Evolutionary conservation across 2,329 filamentous ascomycete species (phyloP).

Genomic region (Periconia digitata): DNA sequence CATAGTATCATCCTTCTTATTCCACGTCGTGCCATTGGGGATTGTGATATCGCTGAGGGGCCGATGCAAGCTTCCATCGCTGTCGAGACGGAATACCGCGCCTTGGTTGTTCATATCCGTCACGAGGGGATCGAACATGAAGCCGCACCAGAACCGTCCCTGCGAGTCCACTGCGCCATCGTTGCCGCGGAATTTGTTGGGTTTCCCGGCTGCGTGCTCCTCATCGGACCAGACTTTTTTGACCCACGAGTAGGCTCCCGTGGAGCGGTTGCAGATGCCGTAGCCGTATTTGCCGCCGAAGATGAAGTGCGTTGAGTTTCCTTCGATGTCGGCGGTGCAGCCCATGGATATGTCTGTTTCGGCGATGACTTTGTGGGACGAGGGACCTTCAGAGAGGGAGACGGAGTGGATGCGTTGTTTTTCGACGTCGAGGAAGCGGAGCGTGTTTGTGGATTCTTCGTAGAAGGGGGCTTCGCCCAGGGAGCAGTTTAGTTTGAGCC

Average conservation of each 20-base stretch:
- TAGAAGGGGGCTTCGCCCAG: slow-evolving; percentile 77
- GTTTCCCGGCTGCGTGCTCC: slow-evolving; percentile 49
- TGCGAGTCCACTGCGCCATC: slow-evolving; percentile 80
- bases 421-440: slow-evolving; percentile 84
- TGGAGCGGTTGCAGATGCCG: slow-evolving; percentile 71
- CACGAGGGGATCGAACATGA: slow-evolving; percentile 77
- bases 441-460: slow-evolving; percentile 63
- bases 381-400: slow-evolving; percentile 63
- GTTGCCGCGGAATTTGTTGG: slow-evolving; percentile 65
- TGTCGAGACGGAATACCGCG: slow-evolving; percentile 71
- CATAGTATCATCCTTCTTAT: slow-evolving; percentile 69
- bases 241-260: slow-evolving; percentile 59
- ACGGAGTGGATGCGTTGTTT: slow-evolving; percentile 73
- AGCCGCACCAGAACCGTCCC: slow-evolving; percentile 82
- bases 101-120: slow-evolving; percentile 58
- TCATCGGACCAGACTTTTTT: slow-evolving; percentile 57
- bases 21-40: slow-evolving; percentile 85
- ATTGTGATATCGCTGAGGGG: slow-evolving; percentile 69
- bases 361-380: slow-evolving; percentile 56
- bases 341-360: slow-evolving; percentile 61
- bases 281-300: slow-evolving; percentile 81
- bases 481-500: slow-evolving; percentile 63
- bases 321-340: slow-evolving; percentile 73
- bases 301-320: slow-evolving; percentile 69
- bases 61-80: slow-evolving; percentile 60